These are phyloP conservation scores for Endocalyx cinctus DNA, from an alignment of 2,329 filamentous ascomycete species.

Conservation along the genomic window DNA sequence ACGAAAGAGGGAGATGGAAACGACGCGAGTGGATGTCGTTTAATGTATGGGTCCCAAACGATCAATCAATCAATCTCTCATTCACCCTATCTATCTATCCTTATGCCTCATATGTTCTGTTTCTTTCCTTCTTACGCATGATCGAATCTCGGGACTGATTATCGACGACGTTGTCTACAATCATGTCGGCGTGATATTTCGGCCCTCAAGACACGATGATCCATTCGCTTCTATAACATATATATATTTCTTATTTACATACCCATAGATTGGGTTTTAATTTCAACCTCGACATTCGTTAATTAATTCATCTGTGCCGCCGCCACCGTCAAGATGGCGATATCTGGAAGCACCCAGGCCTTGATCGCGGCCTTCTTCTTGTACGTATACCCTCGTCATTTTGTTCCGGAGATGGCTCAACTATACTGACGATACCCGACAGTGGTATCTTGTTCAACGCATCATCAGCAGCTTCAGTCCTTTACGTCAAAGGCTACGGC, in stretches of 20 bases:
- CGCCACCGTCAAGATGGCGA: constrained; percentile 38
- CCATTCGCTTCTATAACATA: constrained; percentile 27
- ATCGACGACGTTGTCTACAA: constrained; percentile 12
- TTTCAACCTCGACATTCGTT: constrained; percentile 24
- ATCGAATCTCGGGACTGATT: constrained; percentile 4
- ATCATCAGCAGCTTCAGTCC: constrained; percentile 42
- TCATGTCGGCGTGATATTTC: constrained; percentile 12
- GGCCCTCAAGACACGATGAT: constrained; percentile 12
- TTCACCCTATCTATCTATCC: not conserved
- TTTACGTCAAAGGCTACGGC: constrained; percentile 42
- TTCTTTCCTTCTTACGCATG: constrained; percentile 2
- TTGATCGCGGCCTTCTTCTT: constrained; percentile 51
- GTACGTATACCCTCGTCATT: constrained; percentile 33
- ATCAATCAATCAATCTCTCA: not conserved
- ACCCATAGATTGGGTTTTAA: constrained; percentile 46
- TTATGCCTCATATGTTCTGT: not conserved
- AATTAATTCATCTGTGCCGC: constrained; percentile 17
- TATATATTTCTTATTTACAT: constrained; percentile 25
- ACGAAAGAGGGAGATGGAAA: not conserved
- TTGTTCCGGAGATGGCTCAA: not conserved
- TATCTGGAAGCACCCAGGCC: constrained; percentile 40
- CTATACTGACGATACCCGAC: constrained; percentile 21
- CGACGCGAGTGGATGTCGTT: not conserved
- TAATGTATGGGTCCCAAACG: not conserved
- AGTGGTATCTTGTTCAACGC: constrained; percentile 52